A percentile compares a stretch with the other conserved stretches of the same genome.
phyloP scores from a whole-genome alignment of 1,284 basidiomycete species.

The Irpex sp. region DNA sequence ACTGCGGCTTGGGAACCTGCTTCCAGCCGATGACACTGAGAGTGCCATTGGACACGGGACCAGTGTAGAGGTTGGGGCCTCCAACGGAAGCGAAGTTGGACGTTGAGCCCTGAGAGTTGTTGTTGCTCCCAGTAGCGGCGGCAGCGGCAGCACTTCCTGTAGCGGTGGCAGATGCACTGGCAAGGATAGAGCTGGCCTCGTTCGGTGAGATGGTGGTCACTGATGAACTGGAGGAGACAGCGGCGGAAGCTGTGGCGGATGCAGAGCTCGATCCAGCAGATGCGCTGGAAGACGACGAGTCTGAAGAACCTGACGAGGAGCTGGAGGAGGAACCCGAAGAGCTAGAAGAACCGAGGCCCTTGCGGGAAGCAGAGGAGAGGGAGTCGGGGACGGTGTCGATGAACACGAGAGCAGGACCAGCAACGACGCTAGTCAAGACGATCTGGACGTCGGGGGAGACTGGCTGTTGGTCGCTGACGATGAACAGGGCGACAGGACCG shows the following conservation, averaged over 20 bases:
- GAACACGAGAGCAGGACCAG: conserved; percentile 71
- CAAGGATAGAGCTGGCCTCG: conserved; percentile 42
- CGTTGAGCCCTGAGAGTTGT: conserved; percentile 17
- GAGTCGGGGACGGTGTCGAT: conserved; percentile 55
- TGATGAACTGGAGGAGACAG: conserved; percentile 18
- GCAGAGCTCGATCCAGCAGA: conserved; percentile 3
- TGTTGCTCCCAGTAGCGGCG: conserved; percentile 3
- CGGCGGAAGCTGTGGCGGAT: conserved; percentile 11
- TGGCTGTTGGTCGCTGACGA: conserved; percentile 64
- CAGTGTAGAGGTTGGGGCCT: conserved; percentile 37
- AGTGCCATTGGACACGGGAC: conserved; percentile 37
- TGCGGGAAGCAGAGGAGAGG: conserved; percentile 44
- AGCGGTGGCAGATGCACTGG: conserved; percentile 27
- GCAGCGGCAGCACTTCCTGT: conserved; percentile 3
- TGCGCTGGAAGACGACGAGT: background rate
- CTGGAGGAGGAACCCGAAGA: conserved; percentile 4
- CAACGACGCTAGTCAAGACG: conserved; percentile 58
- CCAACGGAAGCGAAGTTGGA: conserved; percentile 20
- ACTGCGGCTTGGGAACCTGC: conserved; percentile 4
- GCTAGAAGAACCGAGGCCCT: conserved; percentile 15
- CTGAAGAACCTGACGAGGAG: background rate
- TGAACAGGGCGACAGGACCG: conserved; percentile 70
- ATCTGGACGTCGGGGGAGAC: conserved; percentile 61
- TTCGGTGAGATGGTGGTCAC: conserved; percentile 41
- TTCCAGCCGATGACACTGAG: conserved; percentile 29